A percentile compares a stretch with the other conserved stretches of the same genome.
Conservation (phyloP, 352 stramenopile species). For the Globisporangium splendens region DNA sequence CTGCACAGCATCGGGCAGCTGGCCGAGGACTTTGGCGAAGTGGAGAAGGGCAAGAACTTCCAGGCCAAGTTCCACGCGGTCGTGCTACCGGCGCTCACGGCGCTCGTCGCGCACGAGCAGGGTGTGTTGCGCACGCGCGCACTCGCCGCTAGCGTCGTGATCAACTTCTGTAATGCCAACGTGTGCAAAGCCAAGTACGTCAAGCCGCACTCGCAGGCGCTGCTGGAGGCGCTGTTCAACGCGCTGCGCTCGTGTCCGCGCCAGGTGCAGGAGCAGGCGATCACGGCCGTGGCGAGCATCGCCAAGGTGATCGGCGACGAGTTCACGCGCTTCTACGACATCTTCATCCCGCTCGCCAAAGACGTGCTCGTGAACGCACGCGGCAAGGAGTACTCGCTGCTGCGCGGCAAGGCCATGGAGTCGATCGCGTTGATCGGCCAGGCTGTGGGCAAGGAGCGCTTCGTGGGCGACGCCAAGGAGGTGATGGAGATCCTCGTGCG, state of each 20-base stretch:
- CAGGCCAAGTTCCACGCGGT: constrained; percentile 71
- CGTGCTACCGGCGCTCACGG: constrained; percentile 65
- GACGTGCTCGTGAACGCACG: constrained; percentile 74
- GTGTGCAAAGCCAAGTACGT: constrained; percentile 83
- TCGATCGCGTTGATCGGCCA: constrained; percentile 86
- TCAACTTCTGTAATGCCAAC: constrained; percentile 86
- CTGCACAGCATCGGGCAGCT: constrained; percentile 83
- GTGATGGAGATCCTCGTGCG: constrained; percentile 86
- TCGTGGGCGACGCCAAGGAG: constrained; percentile 71
- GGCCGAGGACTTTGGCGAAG: constrained; percentile 78
- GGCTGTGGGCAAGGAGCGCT: constrained; percentile 83
- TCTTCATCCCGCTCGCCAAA: constrained; percentile 87
- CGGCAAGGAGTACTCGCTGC: constrained; percentile 74
- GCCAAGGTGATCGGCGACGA: constrained; percentile 80
- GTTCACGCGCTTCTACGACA: constrained; percentile 80
- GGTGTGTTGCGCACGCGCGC: constrained; percentile 69
- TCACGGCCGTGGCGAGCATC: constrained; percentile 82
- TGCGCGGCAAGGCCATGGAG: constrained; percentile 87
- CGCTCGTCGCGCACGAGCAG: constrained; percentile 59
- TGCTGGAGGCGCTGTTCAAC: constrained; percentile 82
- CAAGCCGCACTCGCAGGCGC: constrained; percentile 47
- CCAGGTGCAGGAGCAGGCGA: constrained; percentile 85
- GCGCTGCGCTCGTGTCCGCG: constrained; percentile 68
- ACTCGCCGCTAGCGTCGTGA: constrained; percentile 70
- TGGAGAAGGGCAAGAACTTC: constrained; percentile 88